These are phyloP conservation scores for Lentithecium fluviatile DNA, from an alignment of 495 filamentous ascomycete species.

Conservation along the genomic window DNA sequence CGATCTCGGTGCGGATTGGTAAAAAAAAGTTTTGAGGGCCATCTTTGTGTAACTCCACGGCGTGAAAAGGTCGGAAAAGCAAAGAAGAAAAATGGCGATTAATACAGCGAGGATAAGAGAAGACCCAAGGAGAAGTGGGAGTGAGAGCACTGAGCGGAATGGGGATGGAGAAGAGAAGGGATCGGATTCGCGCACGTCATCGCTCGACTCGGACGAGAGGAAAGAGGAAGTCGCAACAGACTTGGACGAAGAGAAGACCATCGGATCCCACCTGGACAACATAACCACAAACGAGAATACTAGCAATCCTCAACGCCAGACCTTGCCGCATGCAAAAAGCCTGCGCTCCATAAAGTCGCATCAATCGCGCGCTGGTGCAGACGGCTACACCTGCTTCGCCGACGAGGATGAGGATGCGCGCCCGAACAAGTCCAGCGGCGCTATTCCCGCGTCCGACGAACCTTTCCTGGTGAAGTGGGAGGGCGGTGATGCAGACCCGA, in stretches of 20 bases:
- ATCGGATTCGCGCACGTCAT: neutral
- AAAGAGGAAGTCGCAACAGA: neutral
- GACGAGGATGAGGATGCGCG: conserved; percentile 21
- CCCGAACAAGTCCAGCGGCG: conserved; percentile 26
- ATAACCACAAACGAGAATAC: neutral
- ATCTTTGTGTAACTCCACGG: no score
- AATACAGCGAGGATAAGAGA: neutral
- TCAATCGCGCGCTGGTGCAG: conserved; percentile 28
- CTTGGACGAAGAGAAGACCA: conserved; percentile 10
- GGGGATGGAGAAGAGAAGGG: neutral
- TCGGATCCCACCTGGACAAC: neutral
- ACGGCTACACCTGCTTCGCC: conserved; percentile 34
- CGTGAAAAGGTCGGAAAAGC: neutral
- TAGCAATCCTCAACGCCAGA: neutral
- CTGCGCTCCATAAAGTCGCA: conserved; percentile 24
- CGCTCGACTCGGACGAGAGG: neutral
- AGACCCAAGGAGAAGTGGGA: neutral
- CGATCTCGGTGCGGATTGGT: no score
- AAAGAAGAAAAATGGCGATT: neutral
- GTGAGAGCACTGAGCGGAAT: conserved; percentile 4
- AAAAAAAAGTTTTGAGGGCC: no score
- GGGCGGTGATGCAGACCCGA: conserved; percentile 63
- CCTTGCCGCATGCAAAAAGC: conserved; percentile 16
- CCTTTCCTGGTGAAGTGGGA: conserved; percentile 68
- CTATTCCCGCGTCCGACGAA: conserved; percentile 5